Evolutionary conservation across 495 filamentous ascomycete genomes (phyloP).

Genomic region (Aspergillus taichungensis): DNA sequence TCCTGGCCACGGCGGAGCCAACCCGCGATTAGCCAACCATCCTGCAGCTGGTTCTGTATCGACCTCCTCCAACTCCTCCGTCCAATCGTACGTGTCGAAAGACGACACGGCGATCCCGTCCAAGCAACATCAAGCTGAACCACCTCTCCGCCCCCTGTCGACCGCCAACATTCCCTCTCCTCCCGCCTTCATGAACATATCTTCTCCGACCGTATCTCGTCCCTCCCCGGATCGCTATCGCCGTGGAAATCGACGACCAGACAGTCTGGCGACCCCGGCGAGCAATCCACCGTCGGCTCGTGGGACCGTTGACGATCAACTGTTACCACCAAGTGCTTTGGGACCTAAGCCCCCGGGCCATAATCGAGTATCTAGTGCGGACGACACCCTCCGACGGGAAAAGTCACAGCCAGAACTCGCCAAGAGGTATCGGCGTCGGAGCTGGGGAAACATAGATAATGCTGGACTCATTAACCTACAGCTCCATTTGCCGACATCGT

Average conservation of each 20-base stretch:
- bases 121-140: constrained; percentile 27
- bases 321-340: constrained; percentile 3
- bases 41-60: constrained; percentile 54
- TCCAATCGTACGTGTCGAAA: constrained; percentile 34
- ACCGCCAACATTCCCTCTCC: constrained; percentile 42
- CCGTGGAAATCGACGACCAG: constrained; percentile 44
- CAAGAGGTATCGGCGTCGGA: constrained; percentile 72
- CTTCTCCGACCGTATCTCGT: constrained; percentile 43
- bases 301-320: constrained; percentile 18
- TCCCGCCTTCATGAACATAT: constrained; percentile 31
- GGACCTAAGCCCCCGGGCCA: constrained; percentile 14
- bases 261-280: constrained; percentile 32
- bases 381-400: constrained; percentile 41
- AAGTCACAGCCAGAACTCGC: constrained; percentile 49
- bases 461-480: constrained; percentile 31
- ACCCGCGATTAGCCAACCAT: constrained; percentile 45
- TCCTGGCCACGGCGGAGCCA: constrained; percentile 27
- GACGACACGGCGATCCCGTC: constrained; percentile 42
- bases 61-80: constrained; percentile 40
- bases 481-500: constrained; percentile 25
- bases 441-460: constrained; percentile 72
- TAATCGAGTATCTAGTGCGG: constrained; percentile 41
- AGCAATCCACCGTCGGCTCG: constrained; percentile 6
- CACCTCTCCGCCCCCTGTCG: constrained; percentile 41
- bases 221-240: constrained; percentile 62